These are phyloP conservation scores for Picea abies DNA, from an alignment of 83 land plant genomes.

Conservation along the genomic window DNA sequence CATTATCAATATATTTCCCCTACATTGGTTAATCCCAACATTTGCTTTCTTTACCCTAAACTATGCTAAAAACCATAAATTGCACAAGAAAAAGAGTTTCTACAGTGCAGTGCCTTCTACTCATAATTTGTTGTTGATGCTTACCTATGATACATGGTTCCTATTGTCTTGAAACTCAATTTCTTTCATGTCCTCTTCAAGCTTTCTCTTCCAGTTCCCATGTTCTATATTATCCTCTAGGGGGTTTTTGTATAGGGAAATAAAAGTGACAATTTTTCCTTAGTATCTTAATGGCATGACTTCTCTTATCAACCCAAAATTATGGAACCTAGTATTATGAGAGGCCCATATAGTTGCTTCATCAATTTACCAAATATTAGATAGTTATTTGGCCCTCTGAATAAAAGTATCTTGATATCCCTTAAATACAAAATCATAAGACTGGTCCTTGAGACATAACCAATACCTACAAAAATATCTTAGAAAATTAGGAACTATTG, in stretches of 20 bases:
- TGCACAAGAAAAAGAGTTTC: not conserved
- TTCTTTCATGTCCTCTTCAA: too few species aligned
- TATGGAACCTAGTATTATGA: conserved; percentile 77
- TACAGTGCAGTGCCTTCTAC: not conserved
- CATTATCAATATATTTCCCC: not conserved
- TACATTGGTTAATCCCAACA: too few species aligned
- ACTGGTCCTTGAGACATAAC: conserved; percentile 46
- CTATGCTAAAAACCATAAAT: too few species aligned
- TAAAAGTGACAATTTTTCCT: conserved; percentile 45
- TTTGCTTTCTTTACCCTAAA: too few species aligned
- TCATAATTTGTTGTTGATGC: not conserved
- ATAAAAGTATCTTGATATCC: conserved; percentile 74
- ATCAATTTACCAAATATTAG: conserved; percentile 66
- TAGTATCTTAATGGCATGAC: conserved; percentile 30
- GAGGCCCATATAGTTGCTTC: conserved; percentile 65
- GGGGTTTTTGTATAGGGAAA: conserved; percentile 77
- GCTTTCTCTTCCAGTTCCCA: conserved; percentile 78
- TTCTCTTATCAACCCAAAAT: conserved; percentile 27
- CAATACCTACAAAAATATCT: conserved; percentile 53
- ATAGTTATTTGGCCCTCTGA: conserved; percentile 56
- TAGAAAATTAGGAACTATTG: not conserved
- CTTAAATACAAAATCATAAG: conserved; percentile 76
- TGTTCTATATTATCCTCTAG: conserved; percentile 71
- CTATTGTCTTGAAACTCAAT: too few species aligned
- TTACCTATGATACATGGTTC: too few species aligned